Conservation (phyloP, 305 asterid genomes). For the Ajuga reptans region DNA sequence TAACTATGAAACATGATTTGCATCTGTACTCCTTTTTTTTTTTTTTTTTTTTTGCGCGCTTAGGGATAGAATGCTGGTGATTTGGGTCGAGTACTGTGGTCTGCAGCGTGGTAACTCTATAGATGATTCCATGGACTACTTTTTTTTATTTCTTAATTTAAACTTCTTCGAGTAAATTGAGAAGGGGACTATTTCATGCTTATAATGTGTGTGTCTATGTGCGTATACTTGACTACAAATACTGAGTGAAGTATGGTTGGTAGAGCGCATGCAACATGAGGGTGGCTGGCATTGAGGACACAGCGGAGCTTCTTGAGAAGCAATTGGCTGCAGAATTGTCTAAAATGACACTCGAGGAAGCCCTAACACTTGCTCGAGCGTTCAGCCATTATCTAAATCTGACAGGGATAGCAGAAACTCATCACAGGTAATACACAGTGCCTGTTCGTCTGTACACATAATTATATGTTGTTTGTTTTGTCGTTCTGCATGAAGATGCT, state of each 20-base stretch:
- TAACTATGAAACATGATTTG: background rate
- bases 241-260: slow-evolving; percentile 20
- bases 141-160: background rate
- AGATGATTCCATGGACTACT: background rate
- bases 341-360: slow-evolving; percentile 85
- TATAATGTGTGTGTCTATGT: background rate
- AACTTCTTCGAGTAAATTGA: background rate
- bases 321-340: slow-evolving; percentile 75
- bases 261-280: slow-evolving; percentile 94
- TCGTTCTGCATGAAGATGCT: background rate
- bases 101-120: background rate
- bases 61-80: background rate
- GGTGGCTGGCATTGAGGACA: slow-evolving; percentile 78
- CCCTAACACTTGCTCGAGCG: slow-evolving; percentile 74
- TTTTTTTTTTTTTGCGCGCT: background rate
- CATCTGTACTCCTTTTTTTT: background rate
- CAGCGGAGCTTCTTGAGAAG: slow-evolving; percentile 93
- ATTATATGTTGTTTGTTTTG: background rate
- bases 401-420: slow-evolving; percentile 93
- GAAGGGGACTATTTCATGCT: background rate
- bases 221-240: background rate
- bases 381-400: slow-evolving; percentile 88
- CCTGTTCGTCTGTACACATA: background rate
- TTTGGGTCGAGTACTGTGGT: background rate
- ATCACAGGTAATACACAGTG: slow-evolving; percentile 59